Conservation (phyloP, 2,329 filamentous ascomycete species). For the Ophiostoma sp. region DNA sequence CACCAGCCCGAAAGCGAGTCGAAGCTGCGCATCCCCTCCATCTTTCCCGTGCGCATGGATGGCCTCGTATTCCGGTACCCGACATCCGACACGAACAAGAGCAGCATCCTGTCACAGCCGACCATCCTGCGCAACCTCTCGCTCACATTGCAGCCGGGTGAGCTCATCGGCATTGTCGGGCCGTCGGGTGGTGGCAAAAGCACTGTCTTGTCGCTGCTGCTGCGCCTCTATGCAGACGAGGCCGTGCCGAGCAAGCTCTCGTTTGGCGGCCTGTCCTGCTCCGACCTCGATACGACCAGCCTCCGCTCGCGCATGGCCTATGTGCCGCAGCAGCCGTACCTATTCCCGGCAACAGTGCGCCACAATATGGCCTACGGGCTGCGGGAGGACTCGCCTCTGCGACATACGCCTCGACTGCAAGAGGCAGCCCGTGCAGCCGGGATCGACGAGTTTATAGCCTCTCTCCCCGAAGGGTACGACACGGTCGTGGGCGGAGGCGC, state of each 20-base stretch:
- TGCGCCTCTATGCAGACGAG: slow-evolving; percentile 57
- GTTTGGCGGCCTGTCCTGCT: slow-evolving; percentile 54
- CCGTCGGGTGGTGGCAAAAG: slow-evolving; percentile 87
- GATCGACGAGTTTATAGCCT: slow-evolving; percentile 70
- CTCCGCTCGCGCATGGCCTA: slow-evolving; percentile 60
- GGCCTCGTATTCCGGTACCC: slow-evolving; percentile 69
- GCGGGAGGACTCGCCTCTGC: slow-evolving; percentile 46
- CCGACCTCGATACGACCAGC: slow-evolving; percentile 52
- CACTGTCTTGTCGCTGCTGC: slow-evolving; percentile 68
- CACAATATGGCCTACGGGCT: slow-evolving; percentile 83
- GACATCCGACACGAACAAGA: neutral
- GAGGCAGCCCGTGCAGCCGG: slow-evolving; percentile 54
- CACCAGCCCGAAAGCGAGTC: slow-evolving; percentile 43
- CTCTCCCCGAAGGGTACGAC: slow-evolving; percentile 63
- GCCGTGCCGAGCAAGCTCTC: slow-evolving; percentile 41
- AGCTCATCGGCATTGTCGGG: slow-evolving; percentile 73
- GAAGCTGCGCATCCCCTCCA: slow-evolving; percentile 27
- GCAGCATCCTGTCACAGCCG: slow-evolving; percentile 31
- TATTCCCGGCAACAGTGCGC: slow-evolving; percentile 72
- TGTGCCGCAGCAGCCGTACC: slow-evolving; percentile 63
- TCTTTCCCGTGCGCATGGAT: slow-evolving; percentile 48
- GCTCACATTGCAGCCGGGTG: slow-evolving; percentile 57
- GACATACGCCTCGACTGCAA: slow-evolving; percentile 42
- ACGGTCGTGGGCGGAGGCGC: slow-evolving; percentile 63
- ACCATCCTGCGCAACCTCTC: slow-evolving; percentile 57